phyloP scores from a whole-genome alignment of 2,329 filamentous ascomycete species.

The Phyllachora maydis region DNA sequence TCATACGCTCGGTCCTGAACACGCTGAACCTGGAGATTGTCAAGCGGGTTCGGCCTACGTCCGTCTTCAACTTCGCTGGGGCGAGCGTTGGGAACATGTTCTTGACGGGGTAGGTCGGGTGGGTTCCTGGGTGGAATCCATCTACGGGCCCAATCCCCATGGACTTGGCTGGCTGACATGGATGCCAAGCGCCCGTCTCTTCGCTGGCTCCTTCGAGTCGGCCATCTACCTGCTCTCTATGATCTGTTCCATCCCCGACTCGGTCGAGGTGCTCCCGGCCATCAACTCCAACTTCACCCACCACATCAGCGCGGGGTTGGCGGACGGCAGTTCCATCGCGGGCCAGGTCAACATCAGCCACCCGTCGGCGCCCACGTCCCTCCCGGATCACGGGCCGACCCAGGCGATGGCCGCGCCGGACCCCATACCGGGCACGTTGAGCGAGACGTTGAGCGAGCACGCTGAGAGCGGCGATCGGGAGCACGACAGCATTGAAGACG shows the following conservation, averaged over 20 bases:
- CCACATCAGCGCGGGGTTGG: slow-evolving; percentile 72
- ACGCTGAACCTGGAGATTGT: slow-evolving; percentile 59
- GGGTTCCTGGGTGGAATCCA: not conserved
- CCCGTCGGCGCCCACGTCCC: slow-evolving; percentile 44
- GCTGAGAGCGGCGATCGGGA: slow-evolving; percentile 16
- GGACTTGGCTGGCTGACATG: slow-evolving; percentile 1
- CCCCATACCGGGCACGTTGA: no score
- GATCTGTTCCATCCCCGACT: slow-evolving; percentile 64
- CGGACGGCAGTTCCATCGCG: slow-evolving; percentile 58
- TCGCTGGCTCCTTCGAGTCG: slow-evolving; percentile 81
- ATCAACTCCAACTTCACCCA: slow-evolving; percentile 93
- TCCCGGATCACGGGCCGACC: slow-evolving; percentile 18
- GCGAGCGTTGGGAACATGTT: slow-evolving; percentile 66
- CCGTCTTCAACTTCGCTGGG: slow-evolving; percentile 57
- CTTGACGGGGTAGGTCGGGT: slow-evolving; percentile 40
- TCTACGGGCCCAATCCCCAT: not conserved
- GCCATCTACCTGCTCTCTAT: slow-evolving; percentile 78
- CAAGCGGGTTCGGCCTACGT: slow-evolving; percentile 51
- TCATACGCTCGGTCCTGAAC: slow-evolving; percentile 60
- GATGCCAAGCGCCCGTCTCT: slow-evolving; percentile 47
- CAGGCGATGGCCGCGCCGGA: no score
- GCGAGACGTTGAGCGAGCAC: no score
- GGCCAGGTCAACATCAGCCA: slow-evolving; percentile 90
- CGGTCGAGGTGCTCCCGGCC: slow-evolving; percentile 64
- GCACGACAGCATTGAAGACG: slow-evolving; percentile 54